These are phyloP conservation scores for Otatea glauca DNA, from an alignment of 176 grass and related monocot genomes.

Conservation along the genomic window DNA sequence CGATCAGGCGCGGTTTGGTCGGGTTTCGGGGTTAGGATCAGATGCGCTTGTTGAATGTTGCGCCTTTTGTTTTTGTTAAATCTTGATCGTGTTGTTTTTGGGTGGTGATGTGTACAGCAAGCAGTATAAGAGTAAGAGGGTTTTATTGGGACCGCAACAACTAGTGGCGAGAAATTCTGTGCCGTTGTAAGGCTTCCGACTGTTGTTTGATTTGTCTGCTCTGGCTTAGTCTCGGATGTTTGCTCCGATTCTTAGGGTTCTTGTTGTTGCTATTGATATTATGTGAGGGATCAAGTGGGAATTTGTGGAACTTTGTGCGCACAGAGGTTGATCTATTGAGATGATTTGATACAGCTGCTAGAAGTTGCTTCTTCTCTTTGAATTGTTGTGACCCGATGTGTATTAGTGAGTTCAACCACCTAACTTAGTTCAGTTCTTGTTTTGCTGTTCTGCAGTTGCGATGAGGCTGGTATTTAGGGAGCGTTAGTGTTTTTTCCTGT, in stretches of 20 bases:
- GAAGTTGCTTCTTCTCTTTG: background rate
- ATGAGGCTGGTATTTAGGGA: constrained; percentile 13
- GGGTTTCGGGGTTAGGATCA: constrained; percentile 19
- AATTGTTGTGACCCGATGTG: constrained; percentile 1
- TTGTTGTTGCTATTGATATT: constrained; percentile 2
- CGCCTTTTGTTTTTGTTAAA: constrained; percentile 27
- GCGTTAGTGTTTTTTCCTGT: background rate
- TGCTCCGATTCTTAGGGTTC: background rate
- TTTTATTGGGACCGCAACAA: background rate
- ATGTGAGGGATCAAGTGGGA: background rate
- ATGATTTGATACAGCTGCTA: background rate
- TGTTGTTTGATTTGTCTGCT: constrained; percentile 12
- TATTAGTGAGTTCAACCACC: constrained; percentile 21
- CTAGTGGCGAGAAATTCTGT: background rate
- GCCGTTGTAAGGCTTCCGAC: background rate
- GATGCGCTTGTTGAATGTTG: background rate
- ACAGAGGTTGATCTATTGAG: constrained; percentile 32
- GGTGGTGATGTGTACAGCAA: constrained; percentile 1
- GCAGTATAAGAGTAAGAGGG: background rate
- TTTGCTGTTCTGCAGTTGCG: background rate
- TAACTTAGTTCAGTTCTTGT: constrained; percentile 15
- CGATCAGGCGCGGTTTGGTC: background rate
- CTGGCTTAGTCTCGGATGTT: background rate
- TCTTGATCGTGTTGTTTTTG: constrained; percentile 14
- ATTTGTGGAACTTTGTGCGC: constrained; percentile 14